Evolutionary conservation across 257 asterid species (phyloP).

Genomic region (Rehmannia glutinosa): DNA sequence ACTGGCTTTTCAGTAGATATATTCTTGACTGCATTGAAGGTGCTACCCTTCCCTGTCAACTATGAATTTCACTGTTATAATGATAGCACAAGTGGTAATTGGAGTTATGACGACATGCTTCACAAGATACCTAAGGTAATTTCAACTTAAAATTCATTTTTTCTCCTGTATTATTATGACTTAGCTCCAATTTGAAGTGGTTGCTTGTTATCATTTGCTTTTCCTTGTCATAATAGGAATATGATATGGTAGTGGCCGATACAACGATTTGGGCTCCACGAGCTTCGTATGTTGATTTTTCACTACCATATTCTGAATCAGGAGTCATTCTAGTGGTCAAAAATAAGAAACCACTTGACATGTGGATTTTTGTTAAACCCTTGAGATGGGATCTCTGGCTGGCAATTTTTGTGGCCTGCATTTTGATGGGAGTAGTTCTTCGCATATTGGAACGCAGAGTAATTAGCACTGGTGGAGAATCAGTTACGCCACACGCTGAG

Average conservation of each 20-base stretch:
- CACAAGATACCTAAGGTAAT: slow-evolving; percentile 25
- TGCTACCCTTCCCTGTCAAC: slow-evolving; percentile 15
- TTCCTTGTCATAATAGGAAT: slow-evolving; percentile 17
- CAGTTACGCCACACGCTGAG: slow-evolving; percentile 6
- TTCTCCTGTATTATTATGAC: background rate
- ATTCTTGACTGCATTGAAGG: slow-evolving; percentile 17
- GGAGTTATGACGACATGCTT: slow-evolving; percentile 27
- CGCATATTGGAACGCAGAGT: slow-evolving; percentile 23
- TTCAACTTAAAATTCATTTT: background rate
- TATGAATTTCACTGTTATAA: slow-evolving; percentile 15
- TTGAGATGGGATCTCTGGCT: slow-evolving; percentile 41
- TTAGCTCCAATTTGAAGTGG: too few relatives aligned
- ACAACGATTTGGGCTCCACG: slow-evolving; percentile 37
- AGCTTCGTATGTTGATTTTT: slow-evolving; percentile 28
- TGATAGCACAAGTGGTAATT: background rate
- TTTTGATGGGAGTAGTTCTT: slow-evolving; percentile 32
- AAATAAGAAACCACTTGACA: slow-evolving; percentile 19
- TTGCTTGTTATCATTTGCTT: background rate
- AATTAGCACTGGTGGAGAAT: slow-evolving; percentile 1
- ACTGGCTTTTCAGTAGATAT: slow-evolving; percentile 36
- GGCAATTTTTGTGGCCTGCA: slow-evolving; percentile 23
- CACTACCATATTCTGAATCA: slow-evolving; percentile 40
- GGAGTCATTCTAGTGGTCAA: slow-evolving; percentile 34
- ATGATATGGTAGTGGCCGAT: slow-evolving; percentile 45
- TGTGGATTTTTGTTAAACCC: slow-evolving; percentile 31